Percentiles rank a stretch among this genome's conserved stretches.
phyloP scores from a whole-genome alignment of 2,329 filamentous ascomycete genomes.

The Coleophoma crateriformis region DNA sequence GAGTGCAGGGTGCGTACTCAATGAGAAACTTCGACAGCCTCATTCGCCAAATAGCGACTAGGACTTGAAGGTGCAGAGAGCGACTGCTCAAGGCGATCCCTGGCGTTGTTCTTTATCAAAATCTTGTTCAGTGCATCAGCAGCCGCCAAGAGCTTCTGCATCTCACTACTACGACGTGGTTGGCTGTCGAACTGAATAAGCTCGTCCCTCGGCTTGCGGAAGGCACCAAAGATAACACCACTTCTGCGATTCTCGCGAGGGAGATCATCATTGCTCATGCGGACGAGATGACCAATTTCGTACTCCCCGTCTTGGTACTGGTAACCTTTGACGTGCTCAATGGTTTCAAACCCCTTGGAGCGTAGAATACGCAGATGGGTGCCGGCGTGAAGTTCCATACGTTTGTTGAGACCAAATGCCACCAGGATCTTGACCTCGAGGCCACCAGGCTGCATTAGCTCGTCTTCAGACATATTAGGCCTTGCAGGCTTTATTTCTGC shows the following conservation, averaged over 20 bases:
- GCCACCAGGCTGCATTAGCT: conserved; percentile 9
- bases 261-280: conserved; percentile 3
- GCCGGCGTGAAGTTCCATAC: conserved; percentile 13
- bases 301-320: conserved; percentile 3
- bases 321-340: not conserved
- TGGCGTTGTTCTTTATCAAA: conserved; percentile 2
- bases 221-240: conserved; percentile 15
- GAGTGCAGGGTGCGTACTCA: conserved; percentile 20
- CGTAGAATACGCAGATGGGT: conserved; percentile 21
- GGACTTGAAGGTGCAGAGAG: conserved; percentile 2
- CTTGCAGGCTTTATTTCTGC: conserved; percentile 10
- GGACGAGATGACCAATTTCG: conserved; percentile 7
- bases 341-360: conserved; percentile 4
- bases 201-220: conserved; percentile 4
- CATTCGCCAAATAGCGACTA: conserved; percentile 6
- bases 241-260: conserved; percentile 2
- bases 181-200: not conserved
- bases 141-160: conserved; percentile 3
- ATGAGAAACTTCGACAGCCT: conserved; percentile 43
- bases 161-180: not conserved
- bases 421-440: conserved; percentile 19
- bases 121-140: conserved; percentile 2
- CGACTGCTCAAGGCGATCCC: not conserved
- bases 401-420: conserved; percentile 18
- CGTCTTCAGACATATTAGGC: conserved; percentile 12